A percentile compares a stretch with the other conserved stretches of the same genome.
These are phyloP conservation scores for Exophiala bonariae DNA, from an alignment of 2,329 filamentous ascomycete genomes.

Conservation along the genomic window DNA sequence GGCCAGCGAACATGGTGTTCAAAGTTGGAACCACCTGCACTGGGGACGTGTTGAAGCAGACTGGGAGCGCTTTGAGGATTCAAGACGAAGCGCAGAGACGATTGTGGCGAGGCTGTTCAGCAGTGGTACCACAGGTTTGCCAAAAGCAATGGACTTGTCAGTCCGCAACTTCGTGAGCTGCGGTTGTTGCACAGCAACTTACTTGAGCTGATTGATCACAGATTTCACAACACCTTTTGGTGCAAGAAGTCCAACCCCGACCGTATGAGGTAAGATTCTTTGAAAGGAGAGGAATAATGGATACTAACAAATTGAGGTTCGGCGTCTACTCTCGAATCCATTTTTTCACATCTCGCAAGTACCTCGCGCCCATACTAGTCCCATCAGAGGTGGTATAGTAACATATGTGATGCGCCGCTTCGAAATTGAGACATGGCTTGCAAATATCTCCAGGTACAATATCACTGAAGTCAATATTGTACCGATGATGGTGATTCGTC, in stretches of 20 bases:
- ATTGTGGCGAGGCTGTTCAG: slow-evolving; percentile 52
- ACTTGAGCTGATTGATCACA: background rate
- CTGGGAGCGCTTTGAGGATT: slow-evolving; percentile 48
- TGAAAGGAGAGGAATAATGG: background rate
- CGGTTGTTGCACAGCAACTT: background rate
- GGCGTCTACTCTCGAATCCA: slow-evolving; percentile 29
- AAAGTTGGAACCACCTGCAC: slow-evolving; percentile 46
- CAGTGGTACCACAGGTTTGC: slow-evolving; percentile 60
- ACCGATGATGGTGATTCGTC: slow-evolving; percentile 41
- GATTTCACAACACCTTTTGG: slow-evolving; percentile 6
- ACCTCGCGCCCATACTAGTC: slow-evolving; percentile 45
- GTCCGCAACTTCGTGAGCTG: slow-evolving; percentile 1
- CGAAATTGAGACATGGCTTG: slow-evolving; percentile 21
- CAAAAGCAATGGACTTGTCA: slow-evolving; percentile 48
- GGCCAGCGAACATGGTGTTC: slow-evolving; percentile 31
- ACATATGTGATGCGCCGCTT: slow-evolving; percentile 51
- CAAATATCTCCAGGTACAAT: slow-evolving; percentile 9
- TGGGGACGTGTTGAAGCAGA: slow-evolving; percentile 44
- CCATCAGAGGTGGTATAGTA: slow-evolving; percentile 45
- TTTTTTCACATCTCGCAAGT: slow-evolving; percentile 54
- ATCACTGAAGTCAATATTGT: slow-evolving; percentile 40
- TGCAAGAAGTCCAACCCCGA: slow-evolving; percentile 1
- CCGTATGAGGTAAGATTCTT: slow-evolving; percentile 6
- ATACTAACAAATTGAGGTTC: background rate
- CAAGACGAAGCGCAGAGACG: slow-evolving; percentile 39